Evolutionary conservation across 345 rosid genomes (phyloP), one percentile per base, ranked within the genome.

Genomic region (Ceriops tagal): DNA sequence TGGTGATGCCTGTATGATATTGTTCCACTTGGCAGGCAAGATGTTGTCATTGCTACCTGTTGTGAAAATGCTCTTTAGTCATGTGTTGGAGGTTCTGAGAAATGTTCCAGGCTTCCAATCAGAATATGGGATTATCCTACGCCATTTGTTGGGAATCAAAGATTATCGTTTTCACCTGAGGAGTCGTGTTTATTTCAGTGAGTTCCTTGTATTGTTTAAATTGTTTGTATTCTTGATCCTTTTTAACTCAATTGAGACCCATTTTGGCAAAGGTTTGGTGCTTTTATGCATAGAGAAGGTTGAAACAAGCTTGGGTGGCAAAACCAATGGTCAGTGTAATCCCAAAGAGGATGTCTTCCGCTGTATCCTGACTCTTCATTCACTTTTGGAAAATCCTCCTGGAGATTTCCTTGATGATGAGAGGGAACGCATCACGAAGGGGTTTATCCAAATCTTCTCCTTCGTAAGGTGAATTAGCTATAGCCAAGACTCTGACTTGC

Each of bases 311-410:
- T 67, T 87, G 68, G 69, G 62, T 24, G 89, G 77, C 77, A 82
- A 81, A 78, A 81, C 34, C 71, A 79, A 53, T 76, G 62, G 73
- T 79, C 89, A 82, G 46, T 76, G 76, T 79, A 76, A 70, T 85
- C 82, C 79, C 71, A 93, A 83, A 62, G 98, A 91, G 80, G 97
- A 92, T 65, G 86, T 80, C 30, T 90, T 86, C 71, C 96, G 96
- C 55, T 62, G 75, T 76, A 82, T 89, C 47, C 70, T 85, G 53
- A 85, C 89, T 13, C 87, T 93, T 63, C 92, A 88, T n/a, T 89
- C 92, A 27, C 92, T 91, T 73, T 70, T 89, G 46, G 96, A 89
- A 78, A 89, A 87, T 68, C 89, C 96, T 73, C 93, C 96, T 10
- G 97, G 97, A 77, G 96, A 89, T 84, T 83, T 88, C 68, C 83